Percentiles rank a stretch among this genome's conserved stretches.
These are phyloP conservation scores for Mortierella polycephala DNA, from an alignment of 371 early-diverging fungal genomes.

Conservation along the genomic window DNA sequence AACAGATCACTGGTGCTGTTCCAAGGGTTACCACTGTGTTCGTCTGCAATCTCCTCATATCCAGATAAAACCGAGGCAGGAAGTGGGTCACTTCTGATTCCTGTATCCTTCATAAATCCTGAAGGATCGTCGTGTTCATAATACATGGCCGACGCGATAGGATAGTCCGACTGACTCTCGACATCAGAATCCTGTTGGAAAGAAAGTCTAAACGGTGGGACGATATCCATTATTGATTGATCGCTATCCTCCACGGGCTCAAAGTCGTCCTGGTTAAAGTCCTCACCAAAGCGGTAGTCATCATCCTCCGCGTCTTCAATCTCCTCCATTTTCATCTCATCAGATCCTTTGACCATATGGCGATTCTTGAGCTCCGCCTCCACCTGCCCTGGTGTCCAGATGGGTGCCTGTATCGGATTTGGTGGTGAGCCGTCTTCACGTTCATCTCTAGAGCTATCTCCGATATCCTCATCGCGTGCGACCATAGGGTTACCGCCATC, in stretches of 20 bases:
- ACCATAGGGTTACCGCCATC: slow-evolving; percentile 66
- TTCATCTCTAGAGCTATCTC: slow-evolving; percentile 30
- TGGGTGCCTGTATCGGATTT: not conserved
- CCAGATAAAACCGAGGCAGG: slow-evolving; percentile 1
- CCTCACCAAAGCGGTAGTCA: not conserved
- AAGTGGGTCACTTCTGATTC: not conserved
- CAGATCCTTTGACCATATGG: slow-evolving; percentile 13
- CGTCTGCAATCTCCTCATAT: slow-evolving; percentile 29
- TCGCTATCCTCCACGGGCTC: slow-evolving; percentile 9
- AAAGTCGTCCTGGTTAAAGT: not conserved
- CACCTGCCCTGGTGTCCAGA: slow-evolving; percentile 17
- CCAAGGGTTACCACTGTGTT: slow-evolving; percentile 30
- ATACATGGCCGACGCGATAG: slow-evolving; percentile 48
- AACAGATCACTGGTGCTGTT: slow-evolving; percentile 26
- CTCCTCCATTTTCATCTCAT: slow-evolving; percentile 12
- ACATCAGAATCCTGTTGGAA: slow-evolving; percentile 29
- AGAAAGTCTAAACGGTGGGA: slow-evolving; percentile 1
- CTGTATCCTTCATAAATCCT: slow-evolving; percentile 19
- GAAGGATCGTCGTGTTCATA: slow-evolving; percentile 32
- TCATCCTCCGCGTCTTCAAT: slow-evolving; percentile 12
- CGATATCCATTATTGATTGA: slow-evolving; percentile 3
- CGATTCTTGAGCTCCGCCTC: slow-evolving; percentile 22
- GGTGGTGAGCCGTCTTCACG: not conserved
- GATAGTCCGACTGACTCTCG: slow-evolving; percentile 30
- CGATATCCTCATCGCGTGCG: slow-evolving; percentile 67